These are phyloP conservation scores for Talaromyces verruculosus DNA, from an alignment of 2,329 filamentous ascomycete genomes.

Conservation along the genomic window DNA sequence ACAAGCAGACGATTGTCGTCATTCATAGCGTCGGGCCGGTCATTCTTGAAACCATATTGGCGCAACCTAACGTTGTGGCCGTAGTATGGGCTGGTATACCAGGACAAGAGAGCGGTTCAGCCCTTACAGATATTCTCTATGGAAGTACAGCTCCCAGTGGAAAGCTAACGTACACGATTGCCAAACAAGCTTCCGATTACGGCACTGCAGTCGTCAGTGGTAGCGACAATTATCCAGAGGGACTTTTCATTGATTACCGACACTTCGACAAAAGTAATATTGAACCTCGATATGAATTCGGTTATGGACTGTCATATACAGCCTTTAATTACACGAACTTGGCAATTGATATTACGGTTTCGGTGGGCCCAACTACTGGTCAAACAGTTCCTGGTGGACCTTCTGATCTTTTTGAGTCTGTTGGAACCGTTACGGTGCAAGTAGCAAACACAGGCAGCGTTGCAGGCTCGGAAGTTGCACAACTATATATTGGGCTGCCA, in stretches of 20 bases:
- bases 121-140: slow-evolving; percentile 79
- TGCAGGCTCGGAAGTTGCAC: slow-evolving; percentile 69
- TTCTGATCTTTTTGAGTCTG: slow-evolving; percentile 59
- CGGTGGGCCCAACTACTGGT: slow-evolving; percentile 15
- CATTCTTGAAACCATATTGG: slow-evolving; percentile 63
- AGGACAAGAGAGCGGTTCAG: slow-evolving; percentile 79
- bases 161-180: slow-evolving; percentile 79
- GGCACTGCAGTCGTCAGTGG: slow-evolving; percentile 51
- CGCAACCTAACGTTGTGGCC: slow-evolving; percentile 76
- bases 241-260: slow-evolving; percentile 79
- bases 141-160: slow-evolving; percentile 74
- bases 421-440: slow-evolving; percentile 62
- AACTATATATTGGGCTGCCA: slow-evolving; percentile 42
- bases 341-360: slow-evolving; percentile 31
- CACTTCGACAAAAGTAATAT: slow-evolving; percentile 67
- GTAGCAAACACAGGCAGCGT: slow-evolving; percentile 69
- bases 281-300: slow-evolving; percentile 76
- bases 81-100: slow-evolving; percentile 81
- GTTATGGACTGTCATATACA: slow-evolving; percentile 77
- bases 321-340: slow-evolving; percentile 74
- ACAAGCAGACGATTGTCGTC: slow-evolving; percentile 81
- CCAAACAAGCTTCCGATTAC: slow-evolving; percentile 65
- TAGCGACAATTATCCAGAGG: slow-evolving; percentile 73
- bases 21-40: slow-evolving; percentile 76
- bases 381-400: slow-evolving; percentile 37